A percentile compares a stretch with the other conserved stretches of the same genome.
Evolutionary conservation across 164 flowering plant genomes (phyloP).

Genomic region (Macadamia integrifolia): DNA sequence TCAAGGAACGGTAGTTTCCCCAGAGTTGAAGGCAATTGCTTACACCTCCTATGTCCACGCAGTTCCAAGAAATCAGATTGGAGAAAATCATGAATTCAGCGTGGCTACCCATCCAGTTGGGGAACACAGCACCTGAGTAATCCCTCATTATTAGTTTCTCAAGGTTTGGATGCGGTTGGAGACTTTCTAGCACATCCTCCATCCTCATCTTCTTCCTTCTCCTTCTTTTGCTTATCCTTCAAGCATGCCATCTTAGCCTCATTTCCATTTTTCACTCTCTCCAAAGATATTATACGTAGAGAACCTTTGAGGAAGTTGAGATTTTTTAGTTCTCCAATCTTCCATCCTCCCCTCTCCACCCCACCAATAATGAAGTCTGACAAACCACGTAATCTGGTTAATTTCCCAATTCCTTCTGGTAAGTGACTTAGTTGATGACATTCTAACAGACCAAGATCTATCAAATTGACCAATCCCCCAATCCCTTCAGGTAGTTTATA

Average conservation of each 20-base stretch:
- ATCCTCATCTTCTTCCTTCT: no score
- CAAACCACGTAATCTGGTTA: neutral
- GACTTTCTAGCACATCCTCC: no score
- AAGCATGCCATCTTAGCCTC: conserved; percentile 3
- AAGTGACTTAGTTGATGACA: neutral
- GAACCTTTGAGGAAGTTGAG: neutral
- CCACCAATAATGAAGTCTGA: no score
- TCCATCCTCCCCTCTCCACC: neutral
- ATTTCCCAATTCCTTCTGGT: conserved; percentile 1
- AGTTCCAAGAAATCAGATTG: no score
- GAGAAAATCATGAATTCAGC: no score
- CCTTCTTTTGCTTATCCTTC: neutral
- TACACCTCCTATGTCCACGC: no score
- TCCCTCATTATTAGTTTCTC: no score
- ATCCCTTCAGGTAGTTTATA: neutral
- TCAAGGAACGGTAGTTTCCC: no score
- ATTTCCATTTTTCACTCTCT: neutral
- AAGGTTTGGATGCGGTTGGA: no score
- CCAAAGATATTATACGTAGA: neutral
- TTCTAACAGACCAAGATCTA: neutral
- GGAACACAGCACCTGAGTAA: no score
- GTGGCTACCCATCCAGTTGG: no score
- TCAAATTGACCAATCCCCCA: neutral
- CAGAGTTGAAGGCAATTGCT: no score
- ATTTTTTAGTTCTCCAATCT: neutral